Base-by-base conservation (phyloP, 2,329 filamentous ascomycete genomes). In the Escovopsis sp. region DNA sequence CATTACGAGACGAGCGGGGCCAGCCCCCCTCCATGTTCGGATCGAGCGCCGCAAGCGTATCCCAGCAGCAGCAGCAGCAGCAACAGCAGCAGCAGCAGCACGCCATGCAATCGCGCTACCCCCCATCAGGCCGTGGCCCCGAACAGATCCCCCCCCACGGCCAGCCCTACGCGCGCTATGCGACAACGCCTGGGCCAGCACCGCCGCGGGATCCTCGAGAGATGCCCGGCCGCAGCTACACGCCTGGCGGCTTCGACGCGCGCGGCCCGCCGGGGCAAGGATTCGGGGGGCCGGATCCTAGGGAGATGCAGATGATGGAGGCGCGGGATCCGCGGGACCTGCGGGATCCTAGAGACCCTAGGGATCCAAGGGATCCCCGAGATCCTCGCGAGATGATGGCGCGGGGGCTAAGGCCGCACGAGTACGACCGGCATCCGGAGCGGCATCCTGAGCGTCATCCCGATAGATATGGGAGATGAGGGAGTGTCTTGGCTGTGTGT, bases 391-490 rank as follows among this genome's bases (percentile, higher is more conserved):
- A 58, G n/a, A 52, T 64, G 37, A 54, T 63, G 43, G 51, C 51
- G 13, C 56, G 62, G 25, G 60, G 62, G 18, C 42, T 66, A 23
- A 52, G 62, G 34, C 62, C 61, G 12, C 62, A 62, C 23, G 62
- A 66, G 25, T 66, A 63, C 34, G 62, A 66, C 8, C 55, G 55
- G 17, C 60, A 57, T 31, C 28, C 15, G 28, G 28, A 31, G 12
- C 55, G 55, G 17, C 60, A 57, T 31, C 28, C 15, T 15, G 28
- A 31, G 14, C 55, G 55, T 18, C 60, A 57, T 27, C 53, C 54
- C 3, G 63, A 67, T 39, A 54, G 56, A 31, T 68, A 65, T 41
- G 57, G 62, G 41, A 54, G 63, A 40, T 65, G 53, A 50, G n/a
- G 19, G 4, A 21, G 19, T n/a, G 19, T 10, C 29, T 16, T 32